Evolutionary conservation across 1,139 yeast genomes (phyloP).

Genomic region (Taiozyma sp.): DNA sequence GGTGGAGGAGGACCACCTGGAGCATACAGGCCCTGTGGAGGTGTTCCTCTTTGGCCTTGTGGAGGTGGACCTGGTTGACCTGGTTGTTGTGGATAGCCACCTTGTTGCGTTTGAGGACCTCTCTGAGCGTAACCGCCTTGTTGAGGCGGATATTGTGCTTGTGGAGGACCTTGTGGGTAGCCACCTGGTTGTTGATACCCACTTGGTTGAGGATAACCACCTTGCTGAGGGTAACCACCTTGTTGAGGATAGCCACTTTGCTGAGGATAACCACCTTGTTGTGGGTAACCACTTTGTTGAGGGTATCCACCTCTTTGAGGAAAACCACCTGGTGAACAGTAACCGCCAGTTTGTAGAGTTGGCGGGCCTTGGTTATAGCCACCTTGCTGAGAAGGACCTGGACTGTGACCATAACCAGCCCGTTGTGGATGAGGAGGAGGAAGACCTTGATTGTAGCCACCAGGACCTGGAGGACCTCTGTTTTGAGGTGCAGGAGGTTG

Average conservation of each 20-base stretch:
- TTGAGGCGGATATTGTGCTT: background rate
- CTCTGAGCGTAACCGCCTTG: conserved; percentile 3
- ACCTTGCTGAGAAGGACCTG: background rate
- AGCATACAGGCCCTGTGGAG: background rate
- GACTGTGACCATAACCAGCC: background rate
- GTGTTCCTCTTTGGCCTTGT: background rate
- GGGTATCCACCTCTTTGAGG: background rate
- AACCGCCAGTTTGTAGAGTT: background rate
- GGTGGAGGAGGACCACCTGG: background rate
- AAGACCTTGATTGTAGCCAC: background rate
- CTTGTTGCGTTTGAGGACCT: conserved; percentile 2
- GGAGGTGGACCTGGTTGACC: background rate
- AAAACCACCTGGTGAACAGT: background rate
- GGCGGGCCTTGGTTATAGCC: background rate
- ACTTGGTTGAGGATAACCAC: background rate
- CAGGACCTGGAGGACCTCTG: background rate
- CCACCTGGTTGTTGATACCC: background rate
- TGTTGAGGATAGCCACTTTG: background rate
- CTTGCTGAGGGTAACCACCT: background rate
- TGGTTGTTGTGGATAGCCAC: conserved; percentile 3
- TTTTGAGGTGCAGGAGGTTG: background rate
- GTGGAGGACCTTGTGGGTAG: background rate
- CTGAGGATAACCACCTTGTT: background rate
- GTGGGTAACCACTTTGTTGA: conserved; percentile 2
- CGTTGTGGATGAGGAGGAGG: conserved; percentile 1